A percentile compares a stretch with the other conserved stretches of the same genome.
phyloP scores from a whole-genome alignment of 768 basidiomycete genomes.

The Pulveroboletus sp. region DNA sequence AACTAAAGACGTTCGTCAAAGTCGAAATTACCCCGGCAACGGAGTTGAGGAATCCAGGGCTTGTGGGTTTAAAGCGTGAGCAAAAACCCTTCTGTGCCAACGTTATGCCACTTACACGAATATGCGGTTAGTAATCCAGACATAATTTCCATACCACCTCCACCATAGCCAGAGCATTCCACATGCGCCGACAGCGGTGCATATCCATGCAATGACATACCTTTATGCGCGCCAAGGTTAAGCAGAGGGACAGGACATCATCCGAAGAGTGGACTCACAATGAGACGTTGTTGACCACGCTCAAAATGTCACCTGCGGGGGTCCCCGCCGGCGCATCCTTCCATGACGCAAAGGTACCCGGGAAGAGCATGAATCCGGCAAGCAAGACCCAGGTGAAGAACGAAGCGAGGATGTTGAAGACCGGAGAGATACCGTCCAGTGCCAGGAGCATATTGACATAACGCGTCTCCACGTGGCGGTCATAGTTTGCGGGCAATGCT shows the following conservation, averaged over 20 bases:
- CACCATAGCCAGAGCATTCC: constrained; percentile 61
- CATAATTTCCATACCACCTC: constrained; percentile 53
- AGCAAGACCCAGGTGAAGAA: constrained; percentile 63
- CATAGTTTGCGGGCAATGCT: constrained; percentile 18
- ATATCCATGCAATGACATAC: constrained; percentile 50
- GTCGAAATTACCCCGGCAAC: constrained; percentile 54
- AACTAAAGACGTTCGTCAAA: constrained; percentile 46
- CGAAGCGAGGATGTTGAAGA: constrained; percentile 46
- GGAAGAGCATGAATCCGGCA: constrained; percentile 59
- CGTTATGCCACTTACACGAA: constrained; percentile 41
- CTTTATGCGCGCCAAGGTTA: constrained; percentile 26
- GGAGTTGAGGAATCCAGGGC: constrained; percentile 55
- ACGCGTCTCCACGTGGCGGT: constrained; percentile 35
- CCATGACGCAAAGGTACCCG: constrained; percentile 55
- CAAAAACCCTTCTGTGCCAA: not conserved
- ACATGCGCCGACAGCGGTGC: constrained; percentile 46
- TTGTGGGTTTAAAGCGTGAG: constrained; percentile 19
- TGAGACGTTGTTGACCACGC: constrained; percentile 39
- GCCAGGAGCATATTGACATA: constrained; percentile 63
- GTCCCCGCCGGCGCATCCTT: constrained; percentile 20
- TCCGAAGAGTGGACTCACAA: constrained; percentile 34
- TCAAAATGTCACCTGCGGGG: constrained; percentile 32
- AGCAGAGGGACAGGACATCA: not conserved
- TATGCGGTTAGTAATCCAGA: constrained; percentile 54
- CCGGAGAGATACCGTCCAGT: constrained; percentile 47